These are phyloP conservation scores for Coix lacrymajobi DNA, from an alignment of 176 grass and related monocot species.

Conservation along the genomic window DNA sequence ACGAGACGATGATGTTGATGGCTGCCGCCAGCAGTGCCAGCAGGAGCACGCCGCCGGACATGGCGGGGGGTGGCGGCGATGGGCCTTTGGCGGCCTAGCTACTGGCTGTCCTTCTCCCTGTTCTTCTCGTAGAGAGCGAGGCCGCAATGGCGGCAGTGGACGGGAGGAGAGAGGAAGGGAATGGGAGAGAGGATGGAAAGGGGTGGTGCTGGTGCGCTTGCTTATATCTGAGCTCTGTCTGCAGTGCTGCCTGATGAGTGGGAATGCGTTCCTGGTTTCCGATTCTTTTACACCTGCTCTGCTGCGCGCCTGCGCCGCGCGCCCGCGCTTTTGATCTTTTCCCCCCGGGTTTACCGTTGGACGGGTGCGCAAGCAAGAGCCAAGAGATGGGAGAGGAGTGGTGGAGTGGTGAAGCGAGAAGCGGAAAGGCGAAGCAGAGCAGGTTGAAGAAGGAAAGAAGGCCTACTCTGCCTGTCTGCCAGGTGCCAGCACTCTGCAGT, in stretches of 20 bases:
- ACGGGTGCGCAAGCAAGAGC: background rate
- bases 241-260: background rate
- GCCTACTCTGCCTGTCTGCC: too few species aligned
- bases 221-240: conserved; percentile 29
- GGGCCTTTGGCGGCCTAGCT: background rate
- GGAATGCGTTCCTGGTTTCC: conserved; percentile 13
- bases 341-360: conserved; percentile 25
- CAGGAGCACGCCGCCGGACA: conserved; percentile 19
- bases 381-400: background rate
- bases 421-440: conserved; percentile 36
- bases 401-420: conserved; percentile 16
- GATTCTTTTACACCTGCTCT: conserved; percentile 24
- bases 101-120: background rate
- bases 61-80: background rate
- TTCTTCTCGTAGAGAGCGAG: background rate
- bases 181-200: background rate
- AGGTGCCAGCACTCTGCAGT: background rate
- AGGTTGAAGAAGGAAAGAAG: conserved; percentile 12
- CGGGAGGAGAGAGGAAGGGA: background rate
- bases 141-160: background rate
- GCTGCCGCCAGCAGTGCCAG: background rate
- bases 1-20: background rate
- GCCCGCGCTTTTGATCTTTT: conserved; percentile 5
- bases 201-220: background rate
- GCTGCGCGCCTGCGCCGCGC: too few species aligned